Base-by-base conservation (phyloP, 257 asterid genomes). In the Petunia axillaris region DNA sequence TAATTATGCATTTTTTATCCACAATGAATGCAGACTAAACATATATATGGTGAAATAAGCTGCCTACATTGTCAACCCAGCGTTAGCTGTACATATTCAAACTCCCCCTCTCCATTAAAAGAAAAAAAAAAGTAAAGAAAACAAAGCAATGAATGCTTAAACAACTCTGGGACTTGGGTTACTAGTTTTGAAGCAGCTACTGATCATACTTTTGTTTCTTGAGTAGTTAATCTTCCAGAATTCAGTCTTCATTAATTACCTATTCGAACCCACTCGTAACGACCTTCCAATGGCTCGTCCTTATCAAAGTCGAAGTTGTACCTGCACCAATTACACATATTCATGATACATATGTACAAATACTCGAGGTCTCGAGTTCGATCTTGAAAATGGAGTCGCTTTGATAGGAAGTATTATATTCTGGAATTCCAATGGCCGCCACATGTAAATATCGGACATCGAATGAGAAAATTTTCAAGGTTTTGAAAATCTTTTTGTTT, bases 251-350 rank as follows among this genome's bases (percentile, higher is more conserved):
- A 63, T 13, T 25, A 25, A 25, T 13, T 64, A 39, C 14, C 40
- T 59, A 84, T 75, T 1, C 8, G 66, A 54, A 82, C 78, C 88
- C 88, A 85, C 74, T 76, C 60, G 68, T 76, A 85, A 55, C 81
- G 84, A 16, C 88, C 88, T 60, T 85, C 86, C 62, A 85, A 38
- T 25, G 88, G 81, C 78, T 79, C 82, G 76, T 82, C 88, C 62
- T 80, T 80, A 77, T 66, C 84, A 50, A 85, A 57, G 76, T 85
- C 86, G 54, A 79, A 85, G 73, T 85, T 85, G 79, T 85, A 85
- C 71, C 88, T 85, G 81, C 38, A 74, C 7, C 36, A 37, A 13
- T 11, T 25, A 8, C 13, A 39, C 39, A 35, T 16, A 64, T 64
- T 64, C 41, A 64, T 64, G 70, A 64, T 3, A 25, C 25, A 25